A percentile compares a stretch with the other conserved stretches of the same genome.
Evolutionary conservation across 345 rosid species (phyloP).

Genomic region (Jatropha curcas): DNA sequence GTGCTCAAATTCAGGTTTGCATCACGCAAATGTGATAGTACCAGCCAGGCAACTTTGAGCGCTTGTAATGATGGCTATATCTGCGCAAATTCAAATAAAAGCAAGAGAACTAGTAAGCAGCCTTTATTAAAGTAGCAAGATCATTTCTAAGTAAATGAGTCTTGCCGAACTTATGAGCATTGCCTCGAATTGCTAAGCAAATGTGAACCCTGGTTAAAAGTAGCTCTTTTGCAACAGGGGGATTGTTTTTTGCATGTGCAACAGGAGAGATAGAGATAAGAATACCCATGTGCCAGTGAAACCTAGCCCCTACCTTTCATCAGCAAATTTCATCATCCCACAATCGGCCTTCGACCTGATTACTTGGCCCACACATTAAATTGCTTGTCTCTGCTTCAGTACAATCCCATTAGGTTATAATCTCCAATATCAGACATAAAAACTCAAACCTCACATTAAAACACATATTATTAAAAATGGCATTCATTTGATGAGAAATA

Average conservation of each 20-base stretch:
- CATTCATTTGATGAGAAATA: too few relatives aligned
- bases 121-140: neutral
- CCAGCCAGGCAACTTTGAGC: conserved; percentile 96
- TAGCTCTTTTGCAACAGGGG: too few relatives aligned
- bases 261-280: neutral
- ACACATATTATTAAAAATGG: neutral
- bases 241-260: neutral
- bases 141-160: neutral
- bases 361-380: conserved; percentile 97
- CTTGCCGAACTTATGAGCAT: neutral
- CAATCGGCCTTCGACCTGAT: conserved; percentile 97
- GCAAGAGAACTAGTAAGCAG: neutral
- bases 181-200: too few relatives aligned
- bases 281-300: neutral
- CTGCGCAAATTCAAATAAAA: conserved; percentile 39
- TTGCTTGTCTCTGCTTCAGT: conserved; percentile 88
- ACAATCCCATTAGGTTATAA: conserved; percentile 10
- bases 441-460: neutral
- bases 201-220: too few relatives aligned
- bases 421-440: conserved; percentile 11
- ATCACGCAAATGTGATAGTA: conserved; percentile 81
- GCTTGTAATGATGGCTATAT: conserved; percentile 97
- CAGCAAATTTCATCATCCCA: conserved; percentile 99
- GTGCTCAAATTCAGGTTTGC: conserved; percentile 94
- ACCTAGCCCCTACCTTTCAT: conserved; percentile 59